phyloP scores from a whole-genome alignment of 179 eudicot species.

The Dionaea muscipula region DNA sequence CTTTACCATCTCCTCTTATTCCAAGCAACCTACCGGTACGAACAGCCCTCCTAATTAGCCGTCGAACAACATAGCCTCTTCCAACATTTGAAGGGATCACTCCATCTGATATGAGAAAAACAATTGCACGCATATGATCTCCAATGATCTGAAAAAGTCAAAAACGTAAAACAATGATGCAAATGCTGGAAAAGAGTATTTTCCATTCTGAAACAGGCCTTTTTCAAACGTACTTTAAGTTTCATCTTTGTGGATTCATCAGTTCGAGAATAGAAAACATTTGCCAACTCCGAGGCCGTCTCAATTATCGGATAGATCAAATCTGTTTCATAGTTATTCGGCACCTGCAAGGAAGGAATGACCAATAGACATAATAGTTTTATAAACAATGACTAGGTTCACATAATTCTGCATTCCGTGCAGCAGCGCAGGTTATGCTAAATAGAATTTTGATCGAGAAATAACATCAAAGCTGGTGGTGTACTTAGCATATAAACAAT shows the following conservation, averaged over 20 bases:
- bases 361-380: not conserved
- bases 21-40: constrained; percentile 83
- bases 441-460: no score
- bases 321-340: constrained; percentile 92
- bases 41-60: constrained; percentile 83
- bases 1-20: constrained; percentile 58
- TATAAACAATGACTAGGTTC: not conserved
- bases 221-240: constrained; percentile 49
- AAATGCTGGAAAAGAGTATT: not conserved
- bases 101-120: constrained; percentile 82
- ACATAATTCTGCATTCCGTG: no score
- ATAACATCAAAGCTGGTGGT: no score
- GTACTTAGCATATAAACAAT: no score
- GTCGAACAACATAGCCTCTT: constrained; percentile 83
- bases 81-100: constrained; percentile 86
- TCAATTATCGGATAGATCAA: constrained; percentile 77
- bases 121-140: constrained; percentile 87
- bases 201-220: not conserved
- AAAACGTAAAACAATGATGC: not conserved
- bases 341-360: constrained; percentile 49
- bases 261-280: constrained; percentile 49
- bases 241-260: constrained; percentile 65
- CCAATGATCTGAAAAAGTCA: constrained; percentile 55
- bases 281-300: constrained; percentile 77
- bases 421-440: no score